Conservation (phyloP, 805 yeast genomes). For the Ogataea sp. region DNA sequence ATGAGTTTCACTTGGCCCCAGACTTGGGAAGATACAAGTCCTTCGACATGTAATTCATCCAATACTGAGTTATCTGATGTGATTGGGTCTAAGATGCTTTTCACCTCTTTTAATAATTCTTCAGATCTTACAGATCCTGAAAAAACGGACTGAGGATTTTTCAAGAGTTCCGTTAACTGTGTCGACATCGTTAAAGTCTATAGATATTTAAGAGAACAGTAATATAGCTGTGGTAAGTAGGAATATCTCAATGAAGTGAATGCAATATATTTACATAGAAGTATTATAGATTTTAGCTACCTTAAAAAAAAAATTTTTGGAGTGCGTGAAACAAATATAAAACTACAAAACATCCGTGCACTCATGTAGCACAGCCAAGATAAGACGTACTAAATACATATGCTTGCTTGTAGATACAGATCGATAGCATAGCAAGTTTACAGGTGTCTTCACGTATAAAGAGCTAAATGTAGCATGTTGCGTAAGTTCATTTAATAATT, state of each 20-base stretch:
- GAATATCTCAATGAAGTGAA: too few relatives aligned
- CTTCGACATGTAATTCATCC: conserved; percentile 78
- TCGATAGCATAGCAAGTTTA: too few relatives aligned
- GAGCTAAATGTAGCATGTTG: too few relatives aligned
- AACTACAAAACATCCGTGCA: not conserved
- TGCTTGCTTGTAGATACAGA: too few relatives aligned
- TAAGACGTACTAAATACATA: too few relatives aligned
- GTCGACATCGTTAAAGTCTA: conserved; percentile 2
- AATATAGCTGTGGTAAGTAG: too few relatives aligned
- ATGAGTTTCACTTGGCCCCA: conserved; percentile 91
- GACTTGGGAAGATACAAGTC: conserved; percentile 82
- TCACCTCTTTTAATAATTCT: conserved; percentile 28
- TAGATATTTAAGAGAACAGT: too few relatives aligned
- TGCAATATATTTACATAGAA: too few relatives aligned
- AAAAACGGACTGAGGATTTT: conserved; percentile 13
- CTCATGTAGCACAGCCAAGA: too few relatives aligned
- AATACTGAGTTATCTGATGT: conserved; percentile 42
- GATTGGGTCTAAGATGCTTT: conserved; percentile 51
- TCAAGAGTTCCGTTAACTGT: conserved; percentile 9
- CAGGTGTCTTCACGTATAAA: too few relatives aligned
- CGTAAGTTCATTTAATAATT: too few relatives aligned
- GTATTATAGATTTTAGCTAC: too few relatives aligned
- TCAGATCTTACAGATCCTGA: conserved; percentile 8
- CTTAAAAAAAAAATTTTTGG: conserved; percentile 1
- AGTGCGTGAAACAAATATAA: not conserved